Conservation (phyloP, 345 rosid species). For the Melaleuca alternifolia region DNA sequence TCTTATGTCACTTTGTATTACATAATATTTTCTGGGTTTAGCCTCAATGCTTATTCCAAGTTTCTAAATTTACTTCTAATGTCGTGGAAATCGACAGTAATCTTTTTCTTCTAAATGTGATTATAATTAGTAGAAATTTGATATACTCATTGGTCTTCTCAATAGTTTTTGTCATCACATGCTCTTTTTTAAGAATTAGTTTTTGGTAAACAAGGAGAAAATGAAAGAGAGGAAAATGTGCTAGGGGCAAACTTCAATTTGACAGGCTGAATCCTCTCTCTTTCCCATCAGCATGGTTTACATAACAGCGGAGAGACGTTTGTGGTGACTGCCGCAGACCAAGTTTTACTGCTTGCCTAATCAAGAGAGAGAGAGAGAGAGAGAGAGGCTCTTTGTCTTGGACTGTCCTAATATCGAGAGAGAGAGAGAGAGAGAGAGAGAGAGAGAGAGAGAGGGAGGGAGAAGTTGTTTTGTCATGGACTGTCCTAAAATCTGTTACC, state of each 20-base stretch:
- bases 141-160: background rate
- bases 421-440: background rate
- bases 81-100: background rate
- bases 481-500: background rate
- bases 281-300: background rate
- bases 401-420: background rate
- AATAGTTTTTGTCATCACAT: background rate
- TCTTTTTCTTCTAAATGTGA: background rate
- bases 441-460: background rate
- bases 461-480: background rate
- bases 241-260: background rate
- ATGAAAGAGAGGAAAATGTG: background rate
- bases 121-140: background rate
- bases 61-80: background rate
- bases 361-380: no score
- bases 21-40: background rate
- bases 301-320: background rate
- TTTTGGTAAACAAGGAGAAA: background rate
- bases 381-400: background rate
- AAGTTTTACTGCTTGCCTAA: background rate
- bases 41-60: background rate
- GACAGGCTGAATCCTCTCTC: background rate
- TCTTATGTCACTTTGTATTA: no score
- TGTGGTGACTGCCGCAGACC: fast-evolving
- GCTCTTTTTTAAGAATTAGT: background rate